These are phyloP conservation scores for Blastobotrys proliferans DNA, from an alignment of 1,139 yeast genomes.

Conservation along the genomic window DNA sequence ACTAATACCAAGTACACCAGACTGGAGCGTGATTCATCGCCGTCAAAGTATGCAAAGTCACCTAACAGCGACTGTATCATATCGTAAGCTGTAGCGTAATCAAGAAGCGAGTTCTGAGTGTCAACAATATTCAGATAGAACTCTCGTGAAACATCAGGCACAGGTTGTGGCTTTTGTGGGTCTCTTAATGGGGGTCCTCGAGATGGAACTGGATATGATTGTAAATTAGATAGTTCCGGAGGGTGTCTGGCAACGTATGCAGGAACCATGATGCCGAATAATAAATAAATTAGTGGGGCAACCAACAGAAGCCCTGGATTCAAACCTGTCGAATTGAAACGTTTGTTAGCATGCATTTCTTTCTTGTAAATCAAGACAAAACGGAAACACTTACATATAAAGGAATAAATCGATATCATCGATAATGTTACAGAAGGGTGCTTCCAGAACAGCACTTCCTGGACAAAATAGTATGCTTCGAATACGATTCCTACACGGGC, in stretches of 20 bases:
- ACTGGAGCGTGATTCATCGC: slow-evolving; percentile 59
- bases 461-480: slow-evolving; percentile 36
- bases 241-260: slow-evolving; percentile 54
- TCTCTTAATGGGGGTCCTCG: slow-evolving; percentile 49
- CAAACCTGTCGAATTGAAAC: slow-evolving; percentile 27
- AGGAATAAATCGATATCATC: slow-evolving; percentile 50
- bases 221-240: slow-evolving; percentile 29
- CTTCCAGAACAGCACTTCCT: slow-evolving; percentile 65
- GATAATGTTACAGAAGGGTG: slow-evolving; percentile 62
- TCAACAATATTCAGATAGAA: slow-evolving; percentile 77
- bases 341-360: too few relatives aligned
- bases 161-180: slow-evolving; percentile 61
- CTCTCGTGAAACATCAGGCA: slow-evolving; percentile 74
- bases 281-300: slow-evolving; percentile 51
- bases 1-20: slow-evolving; percentile 40
- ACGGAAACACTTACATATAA: slow-evolving; percentile 46
- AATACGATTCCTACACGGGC: slow-evolving; percentile 56
- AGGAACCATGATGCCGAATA: slow-evolving; percentile 62
- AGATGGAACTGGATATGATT: slow-evolving; percentile 51
- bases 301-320: slow-evolving; percentile 55
- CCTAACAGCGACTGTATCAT: slow-evolving; percentile 45
- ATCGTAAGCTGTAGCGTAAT: slow-evolving; percentile 65
- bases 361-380: not conserved
- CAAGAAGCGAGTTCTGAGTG: slow-evolving; percentile 75
- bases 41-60: slow-evolving; percentile 61